Evolutionary conservation across 768 basidiomycete species (phyloP).

Genomic region (Clitopilus passeckerianus): DNA sequence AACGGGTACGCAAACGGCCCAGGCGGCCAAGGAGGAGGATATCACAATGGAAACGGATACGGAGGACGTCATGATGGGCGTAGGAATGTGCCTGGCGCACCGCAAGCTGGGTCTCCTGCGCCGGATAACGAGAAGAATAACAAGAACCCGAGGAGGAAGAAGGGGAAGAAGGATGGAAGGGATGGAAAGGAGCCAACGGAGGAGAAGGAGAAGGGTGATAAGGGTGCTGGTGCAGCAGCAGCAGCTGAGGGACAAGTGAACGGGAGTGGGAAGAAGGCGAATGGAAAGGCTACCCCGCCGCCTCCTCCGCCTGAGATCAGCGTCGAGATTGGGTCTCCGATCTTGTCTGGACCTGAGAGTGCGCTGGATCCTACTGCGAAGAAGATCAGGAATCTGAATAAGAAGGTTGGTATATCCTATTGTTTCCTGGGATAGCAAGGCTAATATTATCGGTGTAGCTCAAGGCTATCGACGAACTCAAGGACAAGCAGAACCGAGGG

Average conservation of each 20-base stretch:
- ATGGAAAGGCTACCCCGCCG: constrained; percentile 19
- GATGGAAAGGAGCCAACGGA: constrained; percentile 43
- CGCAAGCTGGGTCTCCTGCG: constrained; percentile 33
- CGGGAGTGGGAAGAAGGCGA: constrained; percentile 17
- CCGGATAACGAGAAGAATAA: constrained; percentile 35
- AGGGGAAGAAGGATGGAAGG: constrained; percentile 47
- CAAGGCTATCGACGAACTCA: constrained; percentile 98
- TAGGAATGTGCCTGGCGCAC: constrained; percentile 75
- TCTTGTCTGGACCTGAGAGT: constrained; percentile 50
- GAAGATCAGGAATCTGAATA: constrained; percentile 91
- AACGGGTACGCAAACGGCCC: constrained; percentile 22
- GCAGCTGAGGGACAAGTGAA: constrained; percentile 21
- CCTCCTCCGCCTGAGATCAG: constrained; percentile 13
- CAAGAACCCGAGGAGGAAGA: constrained; percentile 27
- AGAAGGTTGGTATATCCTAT: constrained; percentile 63
- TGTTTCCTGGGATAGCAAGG: constrained; percentile 2
- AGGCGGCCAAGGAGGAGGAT: constrained; percentile 31
- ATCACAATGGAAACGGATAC: constrained; percentile 22
- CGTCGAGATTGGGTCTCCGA: constrained; percentile 29
- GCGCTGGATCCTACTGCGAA: constrained; percentile 80
- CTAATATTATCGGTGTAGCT: constrained; percentile 42
- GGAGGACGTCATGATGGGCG: constrained; percentile 30
- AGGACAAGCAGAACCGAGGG: constrained; percentile 85
- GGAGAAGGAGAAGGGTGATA: constrained; percentile 14
- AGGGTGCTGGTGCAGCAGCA: constrained; percentile 21